Evolutionary conservation across 805 yeast genomes (phyloP), one percentile per base, ranked within the genome.

Genomic region (Debaryomyces tyrocola): DNA sequence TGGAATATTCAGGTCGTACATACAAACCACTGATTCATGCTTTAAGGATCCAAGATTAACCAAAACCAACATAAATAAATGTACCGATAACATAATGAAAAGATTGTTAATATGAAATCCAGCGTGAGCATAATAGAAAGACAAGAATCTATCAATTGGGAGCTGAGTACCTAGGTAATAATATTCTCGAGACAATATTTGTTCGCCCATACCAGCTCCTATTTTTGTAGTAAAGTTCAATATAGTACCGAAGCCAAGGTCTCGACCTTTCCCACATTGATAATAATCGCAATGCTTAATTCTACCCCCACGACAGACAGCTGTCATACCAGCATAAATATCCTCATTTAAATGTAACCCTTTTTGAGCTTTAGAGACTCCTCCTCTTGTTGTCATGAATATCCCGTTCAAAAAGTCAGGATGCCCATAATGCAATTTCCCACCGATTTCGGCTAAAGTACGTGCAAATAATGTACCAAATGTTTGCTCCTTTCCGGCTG

Each of bases 191-290:
- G 96, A 89, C 29, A 92, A 69, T 64, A 91, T 79, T 64, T 92
- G 98, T 63, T 92, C 98, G 7, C 98, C 98, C 98, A 92, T 92
- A 42, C 98, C 98, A 37, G 96, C 94, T 2, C 98, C 98, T 62
- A 92, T 91, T 69, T 92, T 92, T 2, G 96, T 86, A 0, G 97
- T 92, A 71, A 92, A 92, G 61, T 91, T 92, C 55, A 92, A 73
- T 53, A 92, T 90, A 0, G 97, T 88, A 1, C 90, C 86, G 68
- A 92, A 92, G 2, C 98, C 98, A 45, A 92, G 70, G 70, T 92
- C 98, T 64, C 98, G 78, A 0, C 98, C 98, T 64, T 92, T 92
- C 28, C 98, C 98, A 68, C 98, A 92, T 65, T 92, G 98, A 67
- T 83, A 90, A 66, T 86, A 92, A 60, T 92, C 98, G 66, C 96